Evolutionary conservation across 305 asterid genomes (phyloP), one percentile per base, ranked within the genome.

Genomic region (Fraxinus sp.): DNA sequence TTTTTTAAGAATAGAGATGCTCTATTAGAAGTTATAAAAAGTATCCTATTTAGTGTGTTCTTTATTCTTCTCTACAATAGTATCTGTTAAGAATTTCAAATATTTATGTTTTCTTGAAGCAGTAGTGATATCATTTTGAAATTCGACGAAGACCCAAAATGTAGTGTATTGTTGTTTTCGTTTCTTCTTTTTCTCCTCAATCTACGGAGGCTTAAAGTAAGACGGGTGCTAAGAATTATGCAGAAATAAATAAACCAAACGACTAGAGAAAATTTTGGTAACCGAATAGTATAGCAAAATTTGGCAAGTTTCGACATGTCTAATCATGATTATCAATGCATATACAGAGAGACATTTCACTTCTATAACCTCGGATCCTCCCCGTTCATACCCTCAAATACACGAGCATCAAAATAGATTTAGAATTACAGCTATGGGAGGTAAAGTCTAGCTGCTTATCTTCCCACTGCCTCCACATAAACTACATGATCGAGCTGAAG

Each of bases 391-490:
- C 16, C 33, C 10, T 0, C 73, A 80, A 46, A 64, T 59, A 73
- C 57, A 78, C 76, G 24, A 37, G 9, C 75, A 30, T 73, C 37
- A 79, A 26, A 49, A 26, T 28, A 10, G 77, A 81, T 43, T 24
- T 75, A 10, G 32, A 77, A 64, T 46, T 73, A 36, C 41, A 55
- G 4, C 16, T 22, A 32, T 3, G 9, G 49, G 30, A 3, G 77
- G 73, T 72, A 81, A 57, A n/a, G 75, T 82, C 79, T 70, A 76
- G 85, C 77, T 83, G 89, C 87, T 88, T 68, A 91, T 86, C 85
- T 89, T 91, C 81, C 98, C 97, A 39, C 86, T 89, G 55, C 99
- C 99, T 28, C 87, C 93, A 77, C 98, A 96, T 22, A 88, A 87
- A 43, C 80, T 87, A 52, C 98, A 96, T 22, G 95, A 91, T 43